phyloP scores from a whole-genome alignment of 106 monocot species.

The Dendrobium huoshanense region DNA sequence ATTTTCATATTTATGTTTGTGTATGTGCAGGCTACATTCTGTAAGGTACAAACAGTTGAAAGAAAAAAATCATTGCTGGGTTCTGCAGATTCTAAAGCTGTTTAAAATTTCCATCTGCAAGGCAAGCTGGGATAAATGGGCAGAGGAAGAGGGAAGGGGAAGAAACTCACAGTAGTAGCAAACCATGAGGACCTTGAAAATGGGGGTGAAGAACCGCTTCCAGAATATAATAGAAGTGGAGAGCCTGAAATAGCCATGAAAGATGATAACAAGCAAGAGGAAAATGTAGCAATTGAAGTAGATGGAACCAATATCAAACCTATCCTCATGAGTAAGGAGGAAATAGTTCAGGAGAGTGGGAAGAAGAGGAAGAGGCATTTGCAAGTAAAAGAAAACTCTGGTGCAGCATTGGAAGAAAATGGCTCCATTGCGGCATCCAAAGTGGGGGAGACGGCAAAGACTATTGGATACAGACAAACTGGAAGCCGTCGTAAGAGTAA shows the following conservation, averaged over 20 bases:
- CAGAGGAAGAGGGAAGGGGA: slow-evolving; percentile 71
- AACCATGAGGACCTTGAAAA: slow-evolving; percentile 35
- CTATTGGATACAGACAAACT: slow-evolving; percentile 44
- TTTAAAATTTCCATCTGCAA: too few species aligned
- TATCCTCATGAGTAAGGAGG: slow-evolving; percentile 7
- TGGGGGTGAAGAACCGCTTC: slow-evolving; percentile 35
- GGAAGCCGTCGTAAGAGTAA: slow-evolving; percentile 61
- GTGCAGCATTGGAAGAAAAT: slow-evolving; percentile 28
- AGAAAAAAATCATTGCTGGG: too few species aligned
- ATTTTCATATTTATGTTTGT: too few species aligned
- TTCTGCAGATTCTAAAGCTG: too few species aligned
- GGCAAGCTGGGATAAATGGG: slow-evolving; percentile 26
- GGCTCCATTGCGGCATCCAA: slow-evolving; percentile 9
- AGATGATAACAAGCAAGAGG: slow-evolving; percentile 43
- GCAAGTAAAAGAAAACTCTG: slow-evolving; percentile 28
- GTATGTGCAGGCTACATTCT: too few species aligned
- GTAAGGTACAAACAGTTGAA: too few species aligned
- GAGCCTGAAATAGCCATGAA: slow-evolving; percentile 39
- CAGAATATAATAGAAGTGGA: slow-evolving; percentile 44
- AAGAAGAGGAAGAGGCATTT: slow-evolving; percentile 24
- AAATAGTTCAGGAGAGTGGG: slow-evolving; percentile 14
- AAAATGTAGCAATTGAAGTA: slow-evolving; percentile 14
- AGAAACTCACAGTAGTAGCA: slow-evolving; percentile 27
- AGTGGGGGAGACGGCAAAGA: slow-evolving; percentile 19
- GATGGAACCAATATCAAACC: slow-evolving; percentile 9